Percentiles rank a stretch among this genome's conserved stretches.
Conservation (phyloP, 805 yeast species). For the Ogataea haglerorum region DNA sequence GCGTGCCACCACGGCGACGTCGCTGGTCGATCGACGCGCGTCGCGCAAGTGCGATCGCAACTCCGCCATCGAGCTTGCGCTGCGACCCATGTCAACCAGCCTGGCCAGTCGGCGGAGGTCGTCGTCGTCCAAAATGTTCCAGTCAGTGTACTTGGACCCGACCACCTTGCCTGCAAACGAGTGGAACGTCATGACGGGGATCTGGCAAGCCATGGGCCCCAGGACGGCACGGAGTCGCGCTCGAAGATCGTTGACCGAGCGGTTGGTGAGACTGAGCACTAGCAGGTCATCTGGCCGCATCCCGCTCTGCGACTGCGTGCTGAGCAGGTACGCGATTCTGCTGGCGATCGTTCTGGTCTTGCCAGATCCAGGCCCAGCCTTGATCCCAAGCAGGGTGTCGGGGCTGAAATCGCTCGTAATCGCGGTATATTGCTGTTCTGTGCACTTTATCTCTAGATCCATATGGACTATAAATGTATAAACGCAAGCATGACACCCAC, state of each 20-base stretch:
- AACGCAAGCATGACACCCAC: background rate
- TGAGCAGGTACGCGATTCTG: constrained; percentile 48
- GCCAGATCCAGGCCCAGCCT: constrained; percentile 77
- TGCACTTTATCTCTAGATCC: constrained; percentile 12
- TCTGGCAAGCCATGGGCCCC: constrained; percentile 33
- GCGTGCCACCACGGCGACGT: constrained; percentile 10
- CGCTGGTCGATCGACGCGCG: constrained; percentile 9
- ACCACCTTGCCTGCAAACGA: constrained; percentile 53
- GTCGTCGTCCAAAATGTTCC: constrained; percentile 49
- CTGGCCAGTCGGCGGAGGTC: constrained; percentile 20
- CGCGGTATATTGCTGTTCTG: constrained; percentile 29
- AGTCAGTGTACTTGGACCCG: constrained; percentile 32
- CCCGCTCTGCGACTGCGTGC: constrained; percentile 24
- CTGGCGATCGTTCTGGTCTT: constrained; percentile 59
- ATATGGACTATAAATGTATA: background rate
- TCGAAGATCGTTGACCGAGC: constrained; percentile 53
- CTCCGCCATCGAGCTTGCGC: background rate
- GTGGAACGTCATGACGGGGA: constrained; percentile 60
- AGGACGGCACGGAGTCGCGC: constrained; percentile 31
- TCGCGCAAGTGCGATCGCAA: background rate
- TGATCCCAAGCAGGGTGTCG: constrained; percentile 44
- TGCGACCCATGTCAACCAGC: background rate
- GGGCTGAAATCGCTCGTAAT: constrained; percentile 39
- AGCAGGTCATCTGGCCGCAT: constrained; percentile 53
- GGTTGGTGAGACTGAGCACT: constrained; percentile 64